Conservation (phyloP, 2,329 filamentous ascomycete species). For the Fusarium pseudograminearum region DNA sequence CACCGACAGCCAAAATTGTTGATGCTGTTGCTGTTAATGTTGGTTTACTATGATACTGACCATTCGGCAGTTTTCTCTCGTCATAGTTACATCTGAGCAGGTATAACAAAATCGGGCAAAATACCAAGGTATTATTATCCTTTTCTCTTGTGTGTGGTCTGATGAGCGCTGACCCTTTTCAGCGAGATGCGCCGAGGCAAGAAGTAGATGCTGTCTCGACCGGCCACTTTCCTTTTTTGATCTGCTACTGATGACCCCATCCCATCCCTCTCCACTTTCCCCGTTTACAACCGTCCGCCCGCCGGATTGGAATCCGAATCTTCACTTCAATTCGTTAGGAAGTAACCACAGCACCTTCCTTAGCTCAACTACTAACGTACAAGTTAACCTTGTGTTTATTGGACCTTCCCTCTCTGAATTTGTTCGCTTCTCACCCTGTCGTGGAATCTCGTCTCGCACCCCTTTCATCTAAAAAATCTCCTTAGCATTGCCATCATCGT, state of each 20-base stretch:
- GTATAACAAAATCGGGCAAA: slow-evolving; percentile 19
- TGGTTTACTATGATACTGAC: background rate
- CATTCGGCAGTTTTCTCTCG: background rate
- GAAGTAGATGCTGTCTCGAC: slow-evolving; percentile 39
- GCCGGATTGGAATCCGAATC: slow-evolving; percentile 19
- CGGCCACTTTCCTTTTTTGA: slow-evolving; percentile 48
- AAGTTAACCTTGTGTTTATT: background rate
- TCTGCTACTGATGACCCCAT: slow-evolving; percentile 35
- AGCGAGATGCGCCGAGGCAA: slow-evolving; percentile 46
- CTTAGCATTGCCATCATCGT: slow-evolving; percentile 2
- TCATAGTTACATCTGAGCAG: slow-evolving; percentile 16
- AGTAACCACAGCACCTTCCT: slow-evolving; percentile 1
- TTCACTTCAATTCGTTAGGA: slow-evolving; percentile 20
- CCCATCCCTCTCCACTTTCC: slow-evolving; percentile 24
- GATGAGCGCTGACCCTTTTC: slow-evolving; percentile 42
- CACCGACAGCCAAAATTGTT: background rate
- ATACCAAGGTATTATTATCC: slow-evolving; percentile 27
- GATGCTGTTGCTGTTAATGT: background rate
- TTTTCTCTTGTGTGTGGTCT: slow-evolving; percentile 34
- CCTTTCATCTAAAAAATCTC: slow-evolving; percentile 24
- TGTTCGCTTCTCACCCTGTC: slow-evolving; percentile 24
- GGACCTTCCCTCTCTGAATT: slow-evolving; percentile 30
- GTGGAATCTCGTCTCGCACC: slow-evolving; percentile 22
- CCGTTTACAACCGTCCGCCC: slow-evolving; percentile 10
- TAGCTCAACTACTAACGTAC: background rate